Evolutionary conservation across 805 yeast species (phyloP).

Genomic region (Metschnikowia borealis): DNA sequence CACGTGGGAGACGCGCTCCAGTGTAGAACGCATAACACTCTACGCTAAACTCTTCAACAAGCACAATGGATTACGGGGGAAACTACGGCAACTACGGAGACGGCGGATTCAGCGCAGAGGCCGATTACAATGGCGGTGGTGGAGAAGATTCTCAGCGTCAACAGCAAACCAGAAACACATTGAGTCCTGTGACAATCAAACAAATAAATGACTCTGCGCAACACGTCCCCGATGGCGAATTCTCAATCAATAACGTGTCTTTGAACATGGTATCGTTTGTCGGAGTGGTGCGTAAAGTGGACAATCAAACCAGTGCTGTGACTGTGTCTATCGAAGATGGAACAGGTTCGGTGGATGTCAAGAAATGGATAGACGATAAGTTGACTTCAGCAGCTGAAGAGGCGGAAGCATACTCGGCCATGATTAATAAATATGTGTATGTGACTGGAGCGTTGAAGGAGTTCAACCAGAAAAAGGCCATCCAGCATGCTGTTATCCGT

Average conservation of each 20-base stretch:
- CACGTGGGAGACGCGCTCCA: conserved; percentile 14
- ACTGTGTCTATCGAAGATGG: conserved; percentile 71
- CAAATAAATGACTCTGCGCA: conserved; percentile 62
- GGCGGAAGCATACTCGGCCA: conserved; percentile 29
- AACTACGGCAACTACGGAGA: conserved; percentile 17
- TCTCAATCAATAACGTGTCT: conserved; percentile 54
- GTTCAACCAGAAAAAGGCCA: conserved; percentile 58
- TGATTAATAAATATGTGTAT: conserved; percentile 55
- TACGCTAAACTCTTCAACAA: neutral
- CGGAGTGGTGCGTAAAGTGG: conserved; percentile 66
- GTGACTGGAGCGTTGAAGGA: conserved; percentile 49
- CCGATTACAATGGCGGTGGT: conserved; percentile 10
- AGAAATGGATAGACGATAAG: conserved; percentile 51
- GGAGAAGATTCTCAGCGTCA: conserved; percentile 13
- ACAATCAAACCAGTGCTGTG: conserved; percentile 54
- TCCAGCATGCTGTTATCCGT: conserved; percentile 60
- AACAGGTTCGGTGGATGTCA: conserved; percentile 56
- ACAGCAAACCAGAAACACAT: conserved; percentile 15
- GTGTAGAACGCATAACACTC: neutral
- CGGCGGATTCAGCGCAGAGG: conserved; percentile 18
- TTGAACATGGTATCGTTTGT: conserved; percentile 60
- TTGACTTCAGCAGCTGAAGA: conserved; percentile 28
- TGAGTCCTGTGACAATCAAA: conserved; percentile 69
- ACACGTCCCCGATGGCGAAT: conserved; percentile 65
- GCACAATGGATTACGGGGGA: conserved; percentile 11